phyloP scores from a whole-genome alignment of 2,329 filamentous ascomycete genomes.

The Fusarium liriodendri region DNA sequence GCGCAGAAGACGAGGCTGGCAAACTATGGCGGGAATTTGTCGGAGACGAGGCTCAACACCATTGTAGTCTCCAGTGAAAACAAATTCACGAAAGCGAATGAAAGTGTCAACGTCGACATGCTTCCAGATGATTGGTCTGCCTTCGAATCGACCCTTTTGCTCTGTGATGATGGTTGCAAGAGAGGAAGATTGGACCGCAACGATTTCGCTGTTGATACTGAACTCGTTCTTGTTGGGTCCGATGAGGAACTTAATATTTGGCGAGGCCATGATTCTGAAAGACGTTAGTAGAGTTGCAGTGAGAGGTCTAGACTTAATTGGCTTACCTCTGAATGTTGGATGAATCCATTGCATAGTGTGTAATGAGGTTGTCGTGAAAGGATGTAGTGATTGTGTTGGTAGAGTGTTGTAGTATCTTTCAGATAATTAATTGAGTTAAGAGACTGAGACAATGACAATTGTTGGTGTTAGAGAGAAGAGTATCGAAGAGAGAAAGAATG shows the following conservation, averaged over 20 bases:
- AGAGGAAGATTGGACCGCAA: background rate
- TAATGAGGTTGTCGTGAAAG: background rate
- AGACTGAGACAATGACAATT: background rate
- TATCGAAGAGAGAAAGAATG: background rate
- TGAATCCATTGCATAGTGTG: background rate
- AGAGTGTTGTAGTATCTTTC: background rate
- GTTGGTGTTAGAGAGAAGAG: background rate
- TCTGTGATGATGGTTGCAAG: background rate
- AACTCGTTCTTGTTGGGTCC: background rate
- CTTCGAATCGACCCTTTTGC: background rate
- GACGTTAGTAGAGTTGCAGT: background rate
- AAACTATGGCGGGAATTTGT: background rate
- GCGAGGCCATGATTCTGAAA: background rate
- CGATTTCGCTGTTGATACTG: background rate
- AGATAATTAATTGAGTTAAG: background rate
- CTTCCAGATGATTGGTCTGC: background rate
- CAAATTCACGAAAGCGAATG: background rate
- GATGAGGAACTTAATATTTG: background rate
- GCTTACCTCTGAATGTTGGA: background rate
- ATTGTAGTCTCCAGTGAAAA: background rate
- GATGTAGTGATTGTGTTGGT: background rate
- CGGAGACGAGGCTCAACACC: background rate
- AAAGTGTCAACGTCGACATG: background rate
- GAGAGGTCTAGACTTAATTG: fast-evolving
- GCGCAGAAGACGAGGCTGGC: background rate